phyloP scores from a whole-genome alignment of 208 protist species.

The Phytomonas serpens region DNA sequence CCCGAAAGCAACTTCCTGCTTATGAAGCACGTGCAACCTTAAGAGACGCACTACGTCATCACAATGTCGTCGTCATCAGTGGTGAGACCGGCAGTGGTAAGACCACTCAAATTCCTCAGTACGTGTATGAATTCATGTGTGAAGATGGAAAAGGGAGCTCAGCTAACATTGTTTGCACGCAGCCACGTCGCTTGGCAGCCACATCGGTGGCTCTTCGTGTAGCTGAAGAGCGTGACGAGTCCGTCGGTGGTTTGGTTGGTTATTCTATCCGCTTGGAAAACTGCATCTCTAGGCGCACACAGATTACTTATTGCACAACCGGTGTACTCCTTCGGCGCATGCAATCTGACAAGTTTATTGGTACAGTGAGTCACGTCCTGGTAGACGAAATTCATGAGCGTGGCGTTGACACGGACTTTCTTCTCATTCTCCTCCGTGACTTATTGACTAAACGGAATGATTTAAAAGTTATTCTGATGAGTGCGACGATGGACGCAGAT shows the following conservation, averaged over 20 bases:
- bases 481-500: conserved; percentile 92
- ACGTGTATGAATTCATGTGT: conserved; percentile 92
- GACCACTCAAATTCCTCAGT: conserved; percentile 96
- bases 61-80: conserved; percentile 92
- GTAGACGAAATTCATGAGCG: conserved; percentile 96
- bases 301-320: conserved; percentile 92
- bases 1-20: conserved; percentile 58
- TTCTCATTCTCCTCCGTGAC: conserved; percentile 90
- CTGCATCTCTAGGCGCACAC: conserved; percentile 71
- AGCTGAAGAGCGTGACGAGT: conserved; percentile 87
- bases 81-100: conserved; percentile 98
- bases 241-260: conserved; percentile 85
- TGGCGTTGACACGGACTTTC: conserved; percentile 95
- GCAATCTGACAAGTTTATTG: conserved; percentile 83
- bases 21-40: conserved; percentile 60
- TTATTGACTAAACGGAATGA: conserved; percentile 56
- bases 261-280: conserved; percentile 93
- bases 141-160: conserved; percentile 70
- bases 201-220: conserved; percentile 92
- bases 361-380: conserved; percentile 86
- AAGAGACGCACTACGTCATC: conserved; percentile 33
- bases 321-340: conserved; percentile 90
- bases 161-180: conserved; percentile 91
- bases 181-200: conserved; percentile 91
- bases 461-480: conserved; percentile 93